These are phyloP conservation scores for Fonsecaea multimorphosa DNA, from an alignment of 2,329 filamentous ascomycete species.

Conservation along the genomic window DNA sequence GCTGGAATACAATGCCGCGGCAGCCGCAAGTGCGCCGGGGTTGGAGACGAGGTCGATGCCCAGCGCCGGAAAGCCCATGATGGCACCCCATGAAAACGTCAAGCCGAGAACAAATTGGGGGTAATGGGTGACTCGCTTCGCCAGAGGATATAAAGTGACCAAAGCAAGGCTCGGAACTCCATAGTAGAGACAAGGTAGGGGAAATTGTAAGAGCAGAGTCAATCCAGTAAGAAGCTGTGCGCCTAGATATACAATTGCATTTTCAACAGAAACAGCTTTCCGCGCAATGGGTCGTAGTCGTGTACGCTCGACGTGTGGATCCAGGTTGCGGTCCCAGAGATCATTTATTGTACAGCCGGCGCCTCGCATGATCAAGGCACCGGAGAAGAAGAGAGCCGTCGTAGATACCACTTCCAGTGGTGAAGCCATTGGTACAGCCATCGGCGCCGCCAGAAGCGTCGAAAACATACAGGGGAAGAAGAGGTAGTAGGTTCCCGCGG, in stretches of 20 bases:
- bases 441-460: conserved; percentile 51
- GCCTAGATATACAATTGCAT: conserved; percentile 53
- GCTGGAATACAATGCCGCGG: conserved; percentile 53
- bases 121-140: conserved; percentile 61
- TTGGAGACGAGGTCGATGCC: conserved; percentile 53
- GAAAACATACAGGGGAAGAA: conserved; percentile 61
- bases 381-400: conserved; percentile 49
- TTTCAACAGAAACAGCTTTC: conserved; percentile 55
- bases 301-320: conserved; percentile 59
- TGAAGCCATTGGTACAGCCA: conserved; percentile 43
- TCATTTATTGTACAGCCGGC: conserved; percentile 64
- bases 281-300: conserved; percentile 59
- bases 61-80: conserved; percentile 56
- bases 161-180: conserved; percentile 52
- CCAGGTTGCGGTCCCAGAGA: conserved; percentile 60
- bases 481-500: conserved; percentile 59
- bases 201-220: conserved; percentile 53
- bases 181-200: conserved; percentile 51
- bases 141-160: conserved; percentile 57
- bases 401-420: conserved; percentile 48
- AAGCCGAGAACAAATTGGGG: conserved; percentile 59
- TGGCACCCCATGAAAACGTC: conserved; percentile 59
- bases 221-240: conserved; percentile 51
- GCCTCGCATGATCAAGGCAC: conserved; percentile 58
- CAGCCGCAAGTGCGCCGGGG: conserved; percentile 45